Base-by-base conservation (phyloP, 805 yeast species). In the Cyberlindnera sargentensis region DNA sequence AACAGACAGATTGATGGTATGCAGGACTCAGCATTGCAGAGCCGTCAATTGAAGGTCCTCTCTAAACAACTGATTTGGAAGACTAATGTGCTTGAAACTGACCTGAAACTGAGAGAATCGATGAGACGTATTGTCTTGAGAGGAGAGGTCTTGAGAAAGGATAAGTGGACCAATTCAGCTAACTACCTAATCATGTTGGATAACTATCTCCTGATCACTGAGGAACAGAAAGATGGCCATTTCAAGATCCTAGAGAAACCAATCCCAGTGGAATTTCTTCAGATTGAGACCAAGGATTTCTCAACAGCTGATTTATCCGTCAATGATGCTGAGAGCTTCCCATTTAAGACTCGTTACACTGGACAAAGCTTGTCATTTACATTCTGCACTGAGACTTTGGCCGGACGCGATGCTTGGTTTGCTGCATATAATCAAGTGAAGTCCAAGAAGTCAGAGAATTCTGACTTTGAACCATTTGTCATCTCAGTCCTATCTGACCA, bases 121-220 rank as follows among this genome's bases (percentile, higher is more conserved):
- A 72, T 76, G 40, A 68, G 95, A 50, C 73, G 67, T 48, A 63
- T 86, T 26, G 58, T 82, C 37, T 68, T 67, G 49, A 65, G 81
- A 8, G 93, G 89, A 0, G 73, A 71, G 26, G 72, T 84, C 15
- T 53, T 66, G 2, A 70, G 82, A 43, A 78, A 81, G 46, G 93
- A 83, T 39, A 65, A 79, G 53, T 76, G 80, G 67, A 65, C 80
- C 29, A 82, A 80, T 34, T 70, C 84, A 34, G 64, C 68, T 6
- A 66, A 72, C 0, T 62, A 68, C 1, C 53, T 84, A 25, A 75
- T 85, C 20, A 62, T 87, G 28, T 62, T 87, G 41, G 95, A 87
- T 56, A 84, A 87, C 54, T 84, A 71, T 52, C 62, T 87, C 36
- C 56, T 87, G 30, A 72, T 87, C 1, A 80, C 86, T 1, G 82